phyloP scores from a whole-genome alignment of 441 rosid genomes.

The Manihot esculenta region DNA sequence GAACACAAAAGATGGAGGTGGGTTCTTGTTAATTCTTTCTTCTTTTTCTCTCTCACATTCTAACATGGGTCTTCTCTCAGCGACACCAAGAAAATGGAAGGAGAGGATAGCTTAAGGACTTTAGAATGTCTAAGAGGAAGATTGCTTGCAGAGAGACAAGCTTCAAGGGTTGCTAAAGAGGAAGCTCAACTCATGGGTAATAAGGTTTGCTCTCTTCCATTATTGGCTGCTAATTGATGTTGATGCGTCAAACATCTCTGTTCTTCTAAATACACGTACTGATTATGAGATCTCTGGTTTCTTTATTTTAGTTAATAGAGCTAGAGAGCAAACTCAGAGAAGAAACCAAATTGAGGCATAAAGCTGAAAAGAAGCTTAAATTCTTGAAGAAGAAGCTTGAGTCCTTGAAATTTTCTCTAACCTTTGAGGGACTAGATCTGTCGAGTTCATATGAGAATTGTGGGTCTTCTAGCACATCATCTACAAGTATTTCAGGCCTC shows the following conservation, averaged over 20 bases:
- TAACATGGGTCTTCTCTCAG: conserved; percentile 32
- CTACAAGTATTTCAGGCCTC: conserved; percentile 31
- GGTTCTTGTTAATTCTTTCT: conserved; percentile 13
- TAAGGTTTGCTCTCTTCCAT: conserved; percentile 44
- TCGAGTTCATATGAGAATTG: conserved; percentile 37
- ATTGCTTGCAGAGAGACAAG: conserved; percentile 79
- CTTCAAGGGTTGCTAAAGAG: conserved; percentile 62
- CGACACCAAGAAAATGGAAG: conserved; percentile 41
- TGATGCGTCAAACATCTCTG: not conserved
- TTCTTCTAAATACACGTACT: too few species aligned
- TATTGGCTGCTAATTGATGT: not conserved
- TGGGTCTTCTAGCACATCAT: conserved; percentile 40
- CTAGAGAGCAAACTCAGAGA: conserved; percentile 59
- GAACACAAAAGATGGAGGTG: conserved; percentile 39
- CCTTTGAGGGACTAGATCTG: conserved; percentile 36
- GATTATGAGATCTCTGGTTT: conserved; percentile 1
- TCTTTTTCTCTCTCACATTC: not conserved
- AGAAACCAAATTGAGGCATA: conserved; percentile 58
- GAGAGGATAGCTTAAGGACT: conserved; percentile 55
- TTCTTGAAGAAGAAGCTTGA: conserved; percentile 61
- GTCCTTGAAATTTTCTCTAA: conserved; percentile 36
- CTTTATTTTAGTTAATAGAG: conserved; percentile 49
- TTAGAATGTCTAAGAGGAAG: conserved; percentile 77
- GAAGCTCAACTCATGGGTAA: conserved; percentile 52
- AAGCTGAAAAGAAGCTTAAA: conserved; percentile 64